These are phyloP conservation scores for Salix brachista DNA, from an alignment of 345 rosid genomes.

Conservation along the genomic window DNA sequence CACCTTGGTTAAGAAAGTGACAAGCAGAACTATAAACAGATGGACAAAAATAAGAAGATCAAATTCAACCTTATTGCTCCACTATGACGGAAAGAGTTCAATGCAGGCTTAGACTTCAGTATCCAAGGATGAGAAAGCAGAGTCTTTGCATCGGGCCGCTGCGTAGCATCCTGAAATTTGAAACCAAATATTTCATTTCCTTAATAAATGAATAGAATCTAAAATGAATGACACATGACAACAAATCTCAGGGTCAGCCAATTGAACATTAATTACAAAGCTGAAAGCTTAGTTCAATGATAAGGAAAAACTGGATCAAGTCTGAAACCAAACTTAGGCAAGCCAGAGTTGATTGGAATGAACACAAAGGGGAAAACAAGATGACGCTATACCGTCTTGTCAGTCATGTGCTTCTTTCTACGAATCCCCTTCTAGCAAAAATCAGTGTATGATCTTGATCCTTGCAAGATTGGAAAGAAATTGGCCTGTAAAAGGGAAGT, in stretches of 20 bases:
- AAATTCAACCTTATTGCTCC: constrained; percentile 61
- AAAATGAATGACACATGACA: neutral
- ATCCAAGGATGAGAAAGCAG: constrained; percentile 99
- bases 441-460: neutral
- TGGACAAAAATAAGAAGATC: neutral
- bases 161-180: constrained; percentile 79
- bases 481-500: neutral
- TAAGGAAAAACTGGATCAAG: neutral
- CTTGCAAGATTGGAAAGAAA: neutral
- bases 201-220: neutral
- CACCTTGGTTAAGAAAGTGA: neutral
- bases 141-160: constrained; percentile 99
- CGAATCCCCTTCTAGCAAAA: neutral
- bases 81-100: constrained; percentile 85
- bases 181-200: constrained; percentile 12
- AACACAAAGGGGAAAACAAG: neutral
- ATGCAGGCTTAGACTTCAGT: constrained; percentile 73
- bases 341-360: neutral
- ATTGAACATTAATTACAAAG: neutral
- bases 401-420: neutral
- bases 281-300: neutral
- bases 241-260: neutral
- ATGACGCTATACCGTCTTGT: neutral
- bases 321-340: neutral
- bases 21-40: neutral